phyloP scores from a whole-genome alignment of 1,284 basidiomycete species.

The Abortiporus biennis region DNA sequence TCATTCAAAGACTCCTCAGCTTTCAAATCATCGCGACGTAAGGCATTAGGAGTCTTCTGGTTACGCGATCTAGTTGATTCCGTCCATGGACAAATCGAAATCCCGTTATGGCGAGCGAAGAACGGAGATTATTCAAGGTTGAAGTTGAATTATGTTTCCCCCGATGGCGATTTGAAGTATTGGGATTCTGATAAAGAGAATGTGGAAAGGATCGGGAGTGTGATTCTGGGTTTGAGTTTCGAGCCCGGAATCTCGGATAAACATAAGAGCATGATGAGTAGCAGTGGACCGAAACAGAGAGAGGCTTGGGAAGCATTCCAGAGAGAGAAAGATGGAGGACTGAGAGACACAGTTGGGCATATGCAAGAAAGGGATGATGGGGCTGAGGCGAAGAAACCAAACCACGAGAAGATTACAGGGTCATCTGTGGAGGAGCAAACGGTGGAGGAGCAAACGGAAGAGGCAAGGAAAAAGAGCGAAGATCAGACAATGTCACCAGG shows the following conservation, averaged over 20 bases:
- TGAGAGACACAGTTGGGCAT: conserved; percentile 28
- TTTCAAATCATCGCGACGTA: conserved; percentile 31
- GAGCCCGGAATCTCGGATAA: conserved; percentile 27
- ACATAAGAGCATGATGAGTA: conserved; percentile 29
- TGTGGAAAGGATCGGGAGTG: conserved; percentile 31
- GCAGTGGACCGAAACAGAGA: conserved; percentile 21
- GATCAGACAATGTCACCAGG: conserved; percentile 13
- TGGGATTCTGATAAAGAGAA: conserved; percentile 44
- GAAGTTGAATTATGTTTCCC: conserved; percentile 52
- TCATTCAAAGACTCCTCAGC: conserved; percentile 42
- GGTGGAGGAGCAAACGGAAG: conserved; percentile 2
- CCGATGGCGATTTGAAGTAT: conserved; percentile 39
- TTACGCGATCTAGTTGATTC: conserved; percentile 48
- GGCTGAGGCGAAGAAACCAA: background rate
- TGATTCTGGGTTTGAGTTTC: conserved; percentile 21
- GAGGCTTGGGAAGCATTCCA: conserved; percentile 28
- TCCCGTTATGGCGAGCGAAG: conserved; percentile 31
- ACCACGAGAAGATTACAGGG: background rate
- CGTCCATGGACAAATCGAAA: conserved; percentile 30
- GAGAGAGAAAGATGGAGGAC: conserved; percentile 30
- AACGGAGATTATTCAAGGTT: conserved; percentile 35
- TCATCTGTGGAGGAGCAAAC: conserved; percentile 12
- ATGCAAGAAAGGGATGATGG: conserved; percentile 8
- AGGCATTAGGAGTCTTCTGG: conserved; percentile 58
- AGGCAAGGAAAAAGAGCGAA: conserved; percentile 3